phyloP scores from a whole-genome alignment of 2,329 filamentous ascomycete genomes.

The Talaromyces piceae region DNA sequence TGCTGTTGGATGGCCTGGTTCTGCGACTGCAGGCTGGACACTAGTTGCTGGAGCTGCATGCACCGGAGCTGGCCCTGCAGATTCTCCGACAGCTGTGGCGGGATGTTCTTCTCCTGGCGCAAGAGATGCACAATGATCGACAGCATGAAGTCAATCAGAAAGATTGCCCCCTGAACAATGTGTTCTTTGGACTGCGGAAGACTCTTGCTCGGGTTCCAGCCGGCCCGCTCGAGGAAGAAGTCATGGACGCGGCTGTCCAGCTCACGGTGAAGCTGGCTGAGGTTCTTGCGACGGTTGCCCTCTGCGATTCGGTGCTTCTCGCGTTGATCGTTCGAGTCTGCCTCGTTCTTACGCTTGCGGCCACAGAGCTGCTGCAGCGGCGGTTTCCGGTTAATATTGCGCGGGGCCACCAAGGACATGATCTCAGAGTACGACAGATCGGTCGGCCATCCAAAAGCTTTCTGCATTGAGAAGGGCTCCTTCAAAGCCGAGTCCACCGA shows the following conservation, averaged over 20 bases:
- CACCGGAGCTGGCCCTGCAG: constrained; percentile 31
- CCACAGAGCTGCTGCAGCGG: constrained; percentile 34
- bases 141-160: constrained; percentile 33
- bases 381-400: constrained; percentile 31
- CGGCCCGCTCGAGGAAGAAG: constrained; percentile 32
- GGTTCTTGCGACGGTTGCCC: constrained; percentile 34
- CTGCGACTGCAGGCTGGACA: constrained; percentile 29
- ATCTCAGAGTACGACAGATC: constrained; percentile 27
- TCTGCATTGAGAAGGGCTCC: constrained; percentile 25
- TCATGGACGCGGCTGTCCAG: constrained; percentile 32
- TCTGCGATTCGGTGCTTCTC: constrained; percentile 36
- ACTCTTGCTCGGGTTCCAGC: constrained; percentile 34
- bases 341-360: constrained; percentile 31
- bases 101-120: constrained; percentile 27
- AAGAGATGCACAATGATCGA: constrained; percentile 29
- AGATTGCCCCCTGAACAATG: constrained; percentile 32
- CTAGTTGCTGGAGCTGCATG: constrained; percentile 32
- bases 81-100: constrained; percentile 30
- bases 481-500: constrained; percentile 31
- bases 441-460: constrained; percentile 26
- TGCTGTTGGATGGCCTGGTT: constrained; percentile 29
- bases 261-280: constrained; percentile 32
- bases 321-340: constrained; percentile 26
- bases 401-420: constrained; percentile 27
- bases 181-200: constrained; percentile 36